Percentiles rank a stretch among this genome's conserved stretches.
phyloP scores from a whole-genome alignment of 163 green algal genomes.

The Scenedesmus sp. region DNA sequence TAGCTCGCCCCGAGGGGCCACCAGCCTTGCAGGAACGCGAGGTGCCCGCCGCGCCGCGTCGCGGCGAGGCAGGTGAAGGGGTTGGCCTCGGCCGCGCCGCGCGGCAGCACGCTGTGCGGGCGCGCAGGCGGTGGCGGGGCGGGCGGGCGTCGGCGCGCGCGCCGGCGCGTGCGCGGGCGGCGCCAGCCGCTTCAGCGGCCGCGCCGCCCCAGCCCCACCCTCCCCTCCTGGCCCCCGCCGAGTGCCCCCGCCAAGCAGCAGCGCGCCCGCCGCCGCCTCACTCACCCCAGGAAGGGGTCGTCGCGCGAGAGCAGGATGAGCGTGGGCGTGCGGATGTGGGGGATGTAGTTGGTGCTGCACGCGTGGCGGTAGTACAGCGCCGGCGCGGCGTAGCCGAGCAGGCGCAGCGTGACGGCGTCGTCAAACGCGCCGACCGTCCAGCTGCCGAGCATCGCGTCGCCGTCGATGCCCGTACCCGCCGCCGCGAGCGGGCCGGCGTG shows the following conservation, averaged over 20 bases:
- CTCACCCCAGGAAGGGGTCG: slow-evolving; percentile 77
- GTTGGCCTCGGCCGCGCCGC: slow-evolving; percentile 61
- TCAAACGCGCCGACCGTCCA: slow-evolving; percentile 45
- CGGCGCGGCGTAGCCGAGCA: slow-evolving; percentile 24
- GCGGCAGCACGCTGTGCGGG: slow-evolving; percentile 53
- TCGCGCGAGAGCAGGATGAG: slow-evolving; percentile 71
- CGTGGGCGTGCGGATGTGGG: slow-evolving; percentile 71
- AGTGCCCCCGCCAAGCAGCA: too few relatives aligned
- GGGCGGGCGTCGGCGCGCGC: too few relatives aligned
- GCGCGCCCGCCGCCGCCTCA: too few relatives aligned
- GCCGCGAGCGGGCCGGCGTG: background rate
- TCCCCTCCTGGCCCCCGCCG: too few relatives aligned
- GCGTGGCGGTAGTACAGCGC: slow-evolving; percentile 61
- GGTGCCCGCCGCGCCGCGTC: slow-evolving; percentile 65
- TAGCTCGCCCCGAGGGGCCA: slow-evolving; percentile 54
- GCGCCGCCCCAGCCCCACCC: too few relatives aligned
- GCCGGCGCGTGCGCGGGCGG: too few relatives aligned
- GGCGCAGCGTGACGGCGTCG: slow-evolving; percentile 24
- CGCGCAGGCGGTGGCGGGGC: background rate
- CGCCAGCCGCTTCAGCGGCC: too few relatives aligned
- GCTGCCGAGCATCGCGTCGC: slow-evolving; percentile 30
- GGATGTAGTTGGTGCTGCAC: slow-evolving; percentile 63
- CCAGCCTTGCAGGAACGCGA: slow-evolving; percentile 62
- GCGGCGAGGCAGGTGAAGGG: slow-evolving; percentile 64
- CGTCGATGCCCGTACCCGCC: slow-evolving; percentile 16